Base-by-base conservation (phyloP, 345 rosid species). In the Microcos paniculata region DNA sequence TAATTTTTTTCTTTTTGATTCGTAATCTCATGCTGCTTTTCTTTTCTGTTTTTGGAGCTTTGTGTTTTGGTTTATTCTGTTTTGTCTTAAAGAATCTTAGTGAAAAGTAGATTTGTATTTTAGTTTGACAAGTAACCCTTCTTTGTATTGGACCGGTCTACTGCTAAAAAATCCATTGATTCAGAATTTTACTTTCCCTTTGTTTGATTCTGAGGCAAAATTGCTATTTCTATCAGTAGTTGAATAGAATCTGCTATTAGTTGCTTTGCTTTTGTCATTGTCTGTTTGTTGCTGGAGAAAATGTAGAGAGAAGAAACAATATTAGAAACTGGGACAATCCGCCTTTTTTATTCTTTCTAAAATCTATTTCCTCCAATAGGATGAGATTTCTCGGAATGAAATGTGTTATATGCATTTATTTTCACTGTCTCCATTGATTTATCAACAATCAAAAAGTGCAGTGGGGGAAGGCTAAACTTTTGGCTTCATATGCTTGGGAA, bases 41-140 rank as follows among this genome's bases (percentile, higher is more conserved):
- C 45, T 77, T 77, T 67, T 51, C 80, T 74, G 75, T 49, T 80
- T 88, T 90, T 92, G 96, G 97, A 87, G 70, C 70, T 78, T 77
- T 89, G 78, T 73, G 84, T 82, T 85, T 87, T 90, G 90, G 94
- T 75, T 87, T 85, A 77, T 87, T 89, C 87, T 80, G 79, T 52
- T 62, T 91, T 87, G 95, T 88, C 91, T 76, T 35, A 62, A 77
- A 84, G 91, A 89, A 84, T 88, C 90, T 80, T 30, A 73, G 85
- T 73, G 52, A 24, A 79, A 86, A 85, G 86, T 70, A 66, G 78
- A 79, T 83, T 76, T 82, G 81, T 79, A 53, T 79, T 76, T 62
- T 35, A 15, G 72, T 81, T 85, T 86, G 84, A 68, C 81, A 67
- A 77, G 49, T 63, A 80, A 66, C 81, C 72, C 61, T 72, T 72